A percentile compares a stretch with the other conserved stretches of the same genome.
These are phyloP conservation scores for Paracamarosporium sp. DNA, from an alignment of 2,329 filamentous ascomycete species.

Conservation along the genomic window DNA sequence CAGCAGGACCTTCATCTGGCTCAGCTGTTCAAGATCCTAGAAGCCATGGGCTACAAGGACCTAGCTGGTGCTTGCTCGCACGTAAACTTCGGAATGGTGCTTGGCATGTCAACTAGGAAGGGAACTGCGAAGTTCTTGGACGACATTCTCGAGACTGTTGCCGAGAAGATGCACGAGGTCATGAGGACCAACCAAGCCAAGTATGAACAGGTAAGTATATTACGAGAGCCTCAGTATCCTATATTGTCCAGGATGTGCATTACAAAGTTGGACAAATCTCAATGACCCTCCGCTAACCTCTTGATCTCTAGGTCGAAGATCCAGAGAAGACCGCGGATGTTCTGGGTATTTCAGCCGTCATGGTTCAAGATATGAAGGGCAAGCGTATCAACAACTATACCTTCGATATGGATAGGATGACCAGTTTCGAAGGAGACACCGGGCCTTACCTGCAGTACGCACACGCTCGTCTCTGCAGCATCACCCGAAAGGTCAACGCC, in stretches of 20 bases:
- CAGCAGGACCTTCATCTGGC: slow-evolving; percentile 71
- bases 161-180: slow-evolving; percentile 96
- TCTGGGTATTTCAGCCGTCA: slow-evolving; percentile 91
- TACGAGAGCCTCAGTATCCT: not conserved
- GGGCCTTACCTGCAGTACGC: slow-evolving; percentile 87
- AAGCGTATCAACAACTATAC: slow-evolving; percentile 76
- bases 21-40: slow-evolving; percentile 70
- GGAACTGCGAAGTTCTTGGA: slow-evolving; percentile 62
- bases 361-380: slow-evolving; percentile 97
- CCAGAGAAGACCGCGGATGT: slow-evolving; percentile 83
- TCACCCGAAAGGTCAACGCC: slow-evolving; percentile 59
- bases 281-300: too few relatives aligned
- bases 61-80: slow-evolving; percentile 66
- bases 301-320: slow-evolving; percentile 85
- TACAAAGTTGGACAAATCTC: not conserved
- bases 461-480: slow-evolving; percentile 51
- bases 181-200: slow-evolving; percentile 92
- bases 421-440: slow-evolving; percentile 83
- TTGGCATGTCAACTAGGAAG: slow-evolving; percentile 70
- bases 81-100: slow-evolving; percentile 72
- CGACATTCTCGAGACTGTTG: slow-evolving; percentile 65
- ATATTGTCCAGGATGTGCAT: not conserved
- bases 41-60: slow-evolving; percentile 67
- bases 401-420: slow-evolving; percentile 84
- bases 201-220: slow-evolving; percentile 60